Conservation (phyloP, 2,329 filamentous ascomycete genomes). For the Chalaropsis ovoidea region DNA sequence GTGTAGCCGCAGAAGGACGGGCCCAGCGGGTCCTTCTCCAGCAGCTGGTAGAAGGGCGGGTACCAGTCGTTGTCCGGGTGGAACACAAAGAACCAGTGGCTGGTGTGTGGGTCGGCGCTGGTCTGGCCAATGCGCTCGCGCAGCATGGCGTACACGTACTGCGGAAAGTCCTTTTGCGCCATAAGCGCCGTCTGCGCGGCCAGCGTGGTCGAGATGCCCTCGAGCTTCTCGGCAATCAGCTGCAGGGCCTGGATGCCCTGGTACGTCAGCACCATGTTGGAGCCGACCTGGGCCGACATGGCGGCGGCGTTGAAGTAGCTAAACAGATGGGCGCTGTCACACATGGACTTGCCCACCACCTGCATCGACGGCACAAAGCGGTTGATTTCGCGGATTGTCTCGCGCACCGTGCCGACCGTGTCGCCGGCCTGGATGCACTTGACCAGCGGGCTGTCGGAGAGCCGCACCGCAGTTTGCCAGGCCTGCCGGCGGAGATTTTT, state of each 20-base stretch:
- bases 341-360: conserved; percentile 32
- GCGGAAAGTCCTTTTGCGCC: conserved; percentile 34
- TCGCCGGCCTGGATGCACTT: conserved; percentile 25
- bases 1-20: conserved; percentile 35
- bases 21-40: conserved; percentile 32
- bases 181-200: conserved; percentile 34
- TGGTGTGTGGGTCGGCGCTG: conserved; percentile 29
- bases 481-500: conserved; percentile 25
- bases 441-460: conserved; percentile 24
- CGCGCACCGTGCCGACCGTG: conserved; percentile 23
- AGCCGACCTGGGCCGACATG: conserved; percentile 31
- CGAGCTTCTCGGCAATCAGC: conserved; percentile 33
- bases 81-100: conserved; percentile 36
- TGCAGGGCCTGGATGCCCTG: conserved; percentile 33
- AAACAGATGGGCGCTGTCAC: conserved; percentile 32
- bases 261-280: conserved; percentile 33
- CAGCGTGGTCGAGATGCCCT: conserved; percentile 32
- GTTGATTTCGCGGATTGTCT: conserved; percentile 24
- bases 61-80: conserved; percentile 38
- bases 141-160: conserved; percentile 34
- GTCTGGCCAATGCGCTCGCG: conserved; percentile 33
- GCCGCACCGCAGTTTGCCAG: conserved; percentile 24
- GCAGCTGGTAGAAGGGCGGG: conserved; percentile 34
- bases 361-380: conserved; percentile 32
- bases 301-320: conserved; percentile 31